Conservation (phyloP, 257 asterid genomes). For the Nicotiana attenuata region DNA sequence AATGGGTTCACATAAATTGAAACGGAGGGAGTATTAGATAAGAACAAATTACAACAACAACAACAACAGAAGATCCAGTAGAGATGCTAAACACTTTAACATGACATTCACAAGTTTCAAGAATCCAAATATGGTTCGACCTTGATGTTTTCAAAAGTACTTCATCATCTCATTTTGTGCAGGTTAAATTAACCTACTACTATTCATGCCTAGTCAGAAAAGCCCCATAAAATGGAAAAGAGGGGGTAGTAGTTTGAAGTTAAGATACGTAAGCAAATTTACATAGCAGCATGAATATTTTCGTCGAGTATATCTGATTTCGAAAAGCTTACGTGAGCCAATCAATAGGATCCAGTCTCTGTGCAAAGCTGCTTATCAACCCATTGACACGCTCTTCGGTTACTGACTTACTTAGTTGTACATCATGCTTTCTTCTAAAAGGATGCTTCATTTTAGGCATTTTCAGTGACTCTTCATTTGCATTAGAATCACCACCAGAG, state of each 20-base stretch:
- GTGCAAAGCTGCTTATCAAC: conserved; percentile 60
- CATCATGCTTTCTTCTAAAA: conserved; percentile 67
- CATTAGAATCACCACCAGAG: conserved; percentile 63
- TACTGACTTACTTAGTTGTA: conserved; percentile 45
- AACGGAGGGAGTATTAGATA: no score
- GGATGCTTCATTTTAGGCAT: conserved; percentile 42
- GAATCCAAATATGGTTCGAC: not conserved
- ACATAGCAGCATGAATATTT: not conserved
- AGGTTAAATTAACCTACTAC: not conserved
- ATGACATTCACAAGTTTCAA: not conserved
- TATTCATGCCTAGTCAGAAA: not conserved
- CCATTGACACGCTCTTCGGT: conserved; percentile 47
- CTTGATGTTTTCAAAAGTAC: not conserved
- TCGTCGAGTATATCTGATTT: not conserved
- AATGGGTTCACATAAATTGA: no score
- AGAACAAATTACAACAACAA: no score
- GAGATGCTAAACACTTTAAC: not conserved
- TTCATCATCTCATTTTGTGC: not conserved
- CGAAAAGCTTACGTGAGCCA: conserved; percentile 91
- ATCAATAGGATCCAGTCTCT: conserved; percentile 88
- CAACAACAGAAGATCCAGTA: no score
- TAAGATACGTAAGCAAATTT: not conserved
- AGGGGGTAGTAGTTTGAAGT: not conserved
- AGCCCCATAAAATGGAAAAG: not conserved
- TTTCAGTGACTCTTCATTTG: conserved; percentile 47